Evolutionary conservation across 2,329 filamentous ascomycete genomes (phyloP).

Genomic region (Botrytis hyacinthi): DNA sequence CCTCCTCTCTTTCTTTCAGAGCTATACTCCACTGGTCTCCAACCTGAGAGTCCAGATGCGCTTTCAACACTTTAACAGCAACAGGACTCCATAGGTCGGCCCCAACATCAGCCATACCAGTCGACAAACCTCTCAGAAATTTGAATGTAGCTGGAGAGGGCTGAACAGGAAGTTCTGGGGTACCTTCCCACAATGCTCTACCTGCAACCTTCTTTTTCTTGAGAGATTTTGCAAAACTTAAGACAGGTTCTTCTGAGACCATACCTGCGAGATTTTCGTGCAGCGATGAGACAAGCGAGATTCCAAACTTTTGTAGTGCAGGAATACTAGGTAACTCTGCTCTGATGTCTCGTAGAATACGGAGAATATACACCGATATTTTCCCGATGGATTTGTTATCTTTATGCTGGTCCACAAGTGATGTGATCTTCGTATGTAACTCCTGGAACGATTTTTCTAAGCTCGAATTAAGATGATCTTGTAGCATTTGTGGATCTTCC

Average conservation of each 20-base stretch:
- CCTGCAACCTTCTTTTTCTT: constrained; percentile 54
- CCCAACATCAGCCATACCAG: constrained; percentile 67
- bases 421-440: constrained; percentile 55
- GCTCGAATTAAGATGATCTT: constrained; percentile 56
- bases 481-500: constrained; percentile 66
- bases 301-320: constrained; percentile 54
- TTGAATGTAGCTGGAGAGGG: constrained; percentile 73
- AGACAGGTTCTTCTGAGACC: constrained; percentile 51
- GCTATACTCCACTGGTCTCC: constrained; percentile 41
- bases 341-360: constrained; percentile 72
- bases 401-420: constrained; percentile 49
- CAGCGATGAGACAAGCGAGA: constrained; percentile 60
- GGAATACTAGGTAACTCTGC: constrained; percentile 58
- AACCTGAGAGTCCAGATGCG: constrained; percentile 51
- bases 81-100: constrained; percentile 77
- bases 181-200: constrained; percentile 75
- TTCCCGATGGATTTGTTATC: constrained; percentile 49
- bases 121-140: constrained; percentile 64
- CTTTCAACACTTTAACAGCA: constrained; percentile 63
- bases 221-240: constrained; percentile 46
- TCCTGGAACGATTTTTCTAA: constrained; percentile 56
- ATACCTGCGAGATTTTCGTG: constrained; percentile 59
- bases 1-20: constrained; percentile 26
- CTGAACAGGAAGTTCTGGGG: constrained; percentile 71
- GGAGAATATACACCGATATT: constrained; percentile 65